Evolutionary conservation across 2,329 filamentous ascomycete species (phyloP), one percentile per base, ranked within the genome.

Genomic region (Bertia moriformis): DNA sequence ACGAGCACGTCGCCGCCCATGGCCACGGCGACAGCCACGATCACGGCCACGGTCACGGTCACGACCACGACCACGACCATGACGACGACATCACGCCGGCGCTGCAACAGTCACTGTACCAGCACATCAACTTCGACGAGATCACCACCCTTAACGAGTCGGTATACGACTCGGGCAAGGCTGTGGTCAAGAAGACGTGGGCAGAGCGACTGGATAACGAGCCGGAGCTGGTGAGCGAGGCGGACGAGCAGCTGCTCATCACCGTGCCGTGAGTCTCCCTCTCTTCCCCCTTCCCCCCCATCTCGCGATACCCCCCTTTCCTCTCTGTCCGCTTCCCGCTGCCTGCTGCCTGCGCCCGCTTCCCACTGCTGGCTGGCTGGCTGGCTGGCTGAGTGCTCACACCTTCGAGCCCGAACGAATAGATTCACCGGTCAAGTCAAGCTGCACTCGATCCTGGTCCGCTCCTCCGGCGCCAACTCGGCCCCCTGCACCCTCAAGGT

Each of bases 381-480:
- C n/a, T n/a, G n/a, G n/a, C n/a, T n/a, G n/a, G n/a, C n/a, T n/a
- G n/a, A n/a, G n/a, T n/a, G n/a, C n/a, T n/a, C n/a, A n/a, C n/a
- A n/a, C n/a, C n/a, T n/a, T n/a, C n/a, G n/a, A n/a, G n/a, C n/a
- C n/a, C n/a, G n/a, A n/a, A n/a, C n/a, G n/a, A n/a, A n/a, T 45
- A 93, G 86, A 2, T 98, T 98, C 63, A 88, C 87, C 1, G 88
- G 84, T 37, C 88, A 95, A 59, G 77, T 95, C 43, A 93, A 93
- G 53, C 77, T 98, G 1, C 88, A 96, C 62, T 79, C 83, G 18
- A 78, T 98, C 53, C 70, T 95, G 18, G 62, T 98, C 42, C 86
- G 89, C 54, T 84, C 85, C 2, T 85, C 83, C 1, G 66, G 74
- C 32, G 74, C 78, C 4, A 55, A 65, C 40, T 74, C 71, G 18